Evolutionary conservation across 805 yeast species (phyloP).

Genomic region (Yarrowia keelungensis): DNA sequence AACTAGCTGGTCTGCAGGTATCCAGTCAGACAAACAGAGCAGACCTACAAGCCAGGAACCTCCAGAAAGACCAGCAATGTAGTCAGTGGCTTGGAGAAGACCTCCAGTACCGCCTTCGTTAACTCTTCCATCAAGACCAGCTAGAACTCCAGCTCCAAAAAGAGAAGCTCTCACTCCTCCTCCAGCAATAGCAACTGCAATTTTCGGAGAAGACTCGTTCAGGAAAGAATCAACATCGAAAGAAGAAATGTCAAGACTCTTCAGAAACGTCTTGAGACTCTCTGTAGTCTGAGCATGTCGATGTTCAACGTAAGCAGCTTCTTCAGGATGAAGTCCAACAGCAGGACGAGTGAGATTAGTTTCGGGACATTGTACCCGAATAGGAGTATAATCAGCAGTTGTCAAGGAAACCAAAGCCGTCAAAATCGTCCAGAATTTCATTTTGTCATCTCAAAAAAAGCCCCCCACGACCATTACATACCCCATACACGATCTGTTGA

Average conservation of each 20-base stretch:
- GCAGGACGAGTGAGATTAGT: slow-evolving; percentile 16
- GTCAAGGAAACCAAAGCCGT: not conserved
- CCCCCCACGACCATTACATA: not conserved
- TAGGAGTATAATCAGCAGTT: slow-evolving; percentile 4
- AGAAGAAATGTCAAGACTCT: not conserved
- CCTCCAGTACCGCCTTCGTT: slow-evolving; percentile 42
- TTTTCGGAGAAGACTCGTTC: not conserved
- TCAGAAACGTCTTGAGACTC: not conserved
- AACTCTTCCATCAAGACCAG: slow-evolving; percentile 60
- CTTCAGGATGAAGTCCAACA: not conserved
- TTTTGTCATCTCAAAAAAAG: not conserved
- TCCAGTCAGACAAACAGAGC: slow-evolving; percentile 53
- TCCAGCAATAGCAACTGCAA: slow-evolving; percentile 11
- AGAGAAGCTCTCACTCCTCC: slow-evolving; percentile 59
- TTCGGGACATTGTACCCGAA: not conserved
- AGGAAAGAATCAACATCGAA: slow-evolving; percentile 1
- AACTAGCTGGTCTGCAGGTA: slow-evolving; percentile 8
- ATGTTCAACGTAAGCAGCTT: slow-evolving; percentile 6
- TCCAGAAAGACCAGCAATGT: slow-evolving; percentile 72
- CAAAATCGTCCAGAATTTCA: not conserved
- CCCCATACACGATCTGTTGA: not conserved
- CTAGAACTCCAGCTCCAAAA: slow-evolving; percentile 61
- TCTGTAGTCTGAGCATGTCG: slow-evolving; percentile 2
- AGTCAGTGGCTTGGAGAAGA: slow-evolving; percentile 58
- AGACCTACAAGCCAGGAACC: slow-evolving; percentile 75